Base-by-base conservation (phyloP, 169 alveolate species). In the Eimeria necatrix region DNA sequence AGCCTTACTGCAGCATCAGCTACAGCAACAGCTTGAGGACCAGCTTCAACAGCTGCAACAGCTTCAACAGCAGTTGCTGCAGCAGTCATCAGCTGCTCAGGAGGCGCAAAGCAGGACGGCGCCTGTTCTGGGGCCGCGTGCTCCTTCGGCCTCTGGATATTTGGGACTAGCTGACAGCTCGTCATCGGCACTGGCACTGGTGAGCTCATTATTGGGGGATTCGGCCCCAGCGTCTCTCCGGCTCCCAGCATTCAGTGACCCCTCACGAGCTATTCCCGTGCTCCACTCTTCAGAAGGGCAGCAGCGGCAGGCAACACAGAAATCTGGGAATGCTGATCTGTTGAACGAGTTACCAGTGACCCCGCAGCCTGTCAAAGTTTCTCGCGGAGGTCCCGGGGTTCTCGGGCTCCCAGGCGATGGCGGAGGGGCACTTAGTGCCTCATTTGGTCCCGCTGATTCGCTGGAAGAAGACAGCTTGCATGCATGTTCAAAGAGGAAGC, bases 31-130 rank as follows among this genome's bases (percentile, higher is more conserved):
- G 76, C 91, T 84, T 18, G 91, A 84, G 56, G 76, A 59, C 41
- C 91, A 84, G 60, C 78, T 84, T 26, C 91, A 84, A 56, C 91
- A 84, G 56, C 49, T 84, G 7, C 91, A 84, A 59, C 91, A 84
- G 46, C 76, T 84, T 9, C 91, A 84, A 32, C 91, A 84, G 76
- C 91, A 84, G 91, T 32, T 59, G 60, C 32, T 84, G 91, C 91
- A 84, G 76, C 91, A 84, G 20, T 26, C 91, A 8, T 84, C 41
- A 46, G 16, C 78, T 24, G 76, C 91, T 10, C 73, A 48, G 16
- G 71, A 84, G 91, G 24, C 56, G 24, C 26, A 49, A 84, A 68
- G n/a, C 8, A 52, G 91, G 14, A 48, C 12, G 56, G 41, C 46
- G 5, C 48, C 91, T 53, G 18, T 32, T 4, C 20, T 84, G 91